A percentile compares a stretch with the other conserved stretches of the same genome.
These are phyloP conservation scores for Chloris gayana DNA, from an alignment of 176 grass and related monocot genomes.

Conservation along the genomic window DNA sequence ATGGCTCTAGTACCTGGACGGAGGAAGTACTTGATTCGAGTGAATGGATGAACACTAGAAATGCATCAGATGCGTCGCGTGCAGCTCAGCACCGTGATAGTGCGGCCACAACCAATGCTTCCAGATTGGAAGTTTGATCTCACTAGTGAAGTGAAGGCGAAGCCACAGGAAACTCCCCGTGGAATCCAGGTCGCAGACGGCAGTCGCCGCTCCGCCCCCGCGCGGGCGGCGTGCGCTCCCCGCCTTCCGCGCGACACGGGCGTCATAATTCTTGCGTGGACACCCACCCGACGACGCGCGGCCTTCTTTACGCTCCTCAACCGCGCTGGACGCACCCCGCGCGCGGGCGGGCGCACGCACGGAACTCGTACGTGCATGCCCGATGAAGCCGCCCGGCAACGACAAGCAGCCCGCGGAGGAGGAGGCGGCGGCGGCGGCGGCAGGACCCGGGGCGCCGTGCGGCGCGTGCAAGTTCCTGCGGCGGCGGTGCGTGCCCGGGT, in stretches of 20 bases:
- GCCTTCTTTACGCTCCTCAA: conserved; percentile 7
- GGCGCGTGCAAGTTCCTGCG: conserved; percentile 93
- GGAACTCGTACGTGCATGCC: neutral
- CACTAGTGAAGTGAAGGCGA: neutral
- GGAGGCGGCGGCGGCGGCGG: conserved; percentile 7
- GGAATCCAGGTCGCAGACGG: conserved; percentile 19
- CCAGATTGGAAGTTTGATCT: neutral
- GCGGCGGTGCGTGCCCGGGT: conserved; percentile 67
- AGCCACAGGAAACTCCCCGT: too few species aligned
- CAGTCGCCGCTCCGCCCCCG: neutral
- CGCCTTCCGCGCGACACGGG: conserved; percentile 39
- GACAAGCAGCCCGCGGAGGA: neutral
- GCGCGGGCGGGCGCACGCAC: neutral
- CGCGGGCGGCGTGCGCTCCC: conserved; percentile 28
- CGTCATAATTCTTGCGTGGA: conserved; percentile 63
- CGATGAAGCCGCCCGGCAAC: conserved; percentile 29
- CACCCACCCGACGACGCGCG: neutral
- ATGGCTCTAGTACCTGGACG: too few species aligned
- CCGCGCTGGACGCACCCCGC: neutral
- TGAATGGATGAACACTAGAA: neutral
- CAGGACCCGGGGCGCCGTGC: conserved; percentile 54
- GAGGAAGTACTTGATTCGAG: too few species aligned
- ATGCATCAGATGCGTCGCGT: neutral
- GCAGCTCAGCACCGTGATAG: too few species aligned
- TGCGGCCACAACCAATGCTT: neutral